A percentile compares a stretch with the other conserved stretches of the same genome.
Evolutionary conservation across 2,329 filamentous ascomycete species (phyloP).

Genomic region (Fusarium sp.): DNA sequence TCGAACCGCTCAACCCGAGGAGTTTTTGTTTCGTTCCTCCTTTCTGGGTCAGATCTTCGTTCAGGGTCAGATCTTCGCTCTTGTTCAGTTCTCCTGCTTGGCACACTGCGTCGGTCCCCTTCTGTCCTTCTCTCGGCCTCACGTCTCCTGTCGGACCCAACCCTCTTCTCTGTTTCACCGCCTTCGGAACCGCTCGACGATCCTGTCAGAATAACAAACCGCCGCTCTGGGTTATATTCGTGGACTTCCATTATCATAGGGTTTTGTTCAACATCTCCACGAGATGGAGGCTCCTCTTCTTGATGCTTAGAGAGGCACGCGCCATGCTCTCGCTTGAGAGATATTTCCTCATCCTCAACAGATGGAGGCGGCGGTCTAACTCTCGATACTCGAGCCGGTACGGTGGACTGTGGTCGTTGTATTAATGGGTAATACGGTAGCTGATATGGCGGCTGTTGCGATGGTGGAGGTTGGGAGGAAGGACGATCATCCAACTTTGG

Average conservation of each 20-base stretch:
- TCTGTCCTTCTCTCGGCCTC: constrained; percentile 18
- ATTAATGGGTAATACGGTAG: constrained; percentile 36
- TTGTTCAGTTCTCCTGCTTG: constrained; percentile 7
- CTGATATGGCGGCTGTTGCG: constrained; percentile 31
- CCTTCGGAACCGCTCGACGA: constrained; percentile 44
- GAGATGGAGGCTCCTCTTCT: constrained; percentile 69
- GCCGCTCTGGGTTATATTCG: constrained; percentile 71
- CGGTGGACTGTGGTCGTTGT: constrained; percentile 31
- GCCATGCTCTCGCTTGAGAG: constrained; percentile 72
- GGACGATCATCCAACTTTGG: constrained; percentile 34
- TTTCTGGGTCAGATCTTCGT: neutral
- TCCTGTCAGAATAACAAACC: constrained; percentile 70
- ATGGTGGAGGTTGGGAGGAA: constrained; percentile 32
- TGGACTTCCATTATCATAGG: constrained; percentile 74
- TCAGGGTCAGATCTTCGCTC: constrained; percentile 37
- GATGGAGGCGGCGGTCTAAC: constrained; percentile 71
- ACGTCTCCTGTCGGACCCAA: constrained; percentile 8
- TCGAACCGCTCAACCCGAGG: constrained; percentile 31
- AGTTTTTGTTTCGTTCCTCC: constrained; percentile 8
- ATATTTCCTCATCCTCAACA: constrained; percentile 76
- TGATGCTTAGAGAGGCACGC: constrained; percentile 44
- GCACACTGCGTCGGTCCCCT: constrained; percentile 8
- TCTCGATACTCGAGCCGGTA: constrained; percentile 38
- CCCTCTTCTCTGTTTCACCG: constrained; percentile 44
- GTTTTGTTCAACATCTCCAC: constrained; percentile 76